Conservation (phyloP, 1,284 basidiomycete genomes). For the Garcileccinum viscosum region DNA sequence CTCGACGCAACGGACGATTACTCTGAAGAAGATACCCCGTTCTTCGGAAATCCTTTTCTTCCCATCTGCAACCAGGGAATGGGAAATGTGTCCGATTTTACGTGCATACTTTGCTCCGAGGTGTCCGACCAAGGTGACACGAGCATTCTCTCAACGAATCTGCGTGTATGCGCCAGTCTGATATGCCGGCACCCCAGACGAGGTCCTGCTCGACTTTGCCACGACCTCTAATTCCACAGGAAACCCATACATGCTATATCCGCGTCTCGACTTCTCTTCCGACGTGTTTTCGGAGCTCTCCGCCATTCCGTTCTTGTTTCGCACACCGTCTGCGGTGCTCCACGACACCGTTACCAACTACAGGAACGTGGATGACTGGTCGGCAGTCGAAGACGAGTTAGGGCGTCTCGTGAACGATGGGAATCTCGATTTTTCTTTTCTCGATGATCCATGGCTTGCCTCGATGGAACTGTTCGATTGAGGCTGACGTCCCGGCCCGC, state of each 20-base stretch:
- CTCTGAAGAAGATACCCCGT: background rate
- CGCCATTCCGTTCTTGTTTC: slow-evolving; percentile 40
- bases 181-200: slow-evolving; percentile 17
- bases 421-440: slow-evolving; percentile 37
- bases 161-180: slow-evolving; percentile 28
- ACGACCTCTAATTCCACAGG: background rate
- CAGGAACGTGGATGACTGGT: slow-evolving; percentile 17
- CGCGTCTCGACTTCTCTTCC: slow-evolving; percentile 22
- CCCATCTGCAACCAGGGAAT: slow-evolving; percentile 27
- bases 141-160: slow-evolving; percentile 5
- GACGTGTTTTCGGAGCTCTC: slow-evolving; percentile 33
- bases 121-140: slow-evolving; percentile 30
- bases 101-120: slow-evolving; percentile 29
- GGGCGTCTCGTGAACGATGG: slow-evolving; percentile 28
- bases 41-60: background rate
- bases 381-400: slow-evolving; percentile 30
- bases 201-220: slow-evolving; percentile 2
- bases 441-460: slow-evolving; percentile 25
- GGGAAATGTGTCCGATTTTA: slow-evolving; percentile 15
- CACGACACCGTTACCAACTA: background rate
- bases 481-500: background rate
- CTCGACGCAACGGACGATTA: background rate
- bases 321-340: slow-evolving; percentile 27
- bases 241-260: background rate
- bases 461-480: slow-evolving; percentile 24